Evolutionary conservation across 495 filamentous ascomycete genomes (phyloP), one percentile per base, ranked within the genome.

Genomic region (Penicillium canescens): DNA sequence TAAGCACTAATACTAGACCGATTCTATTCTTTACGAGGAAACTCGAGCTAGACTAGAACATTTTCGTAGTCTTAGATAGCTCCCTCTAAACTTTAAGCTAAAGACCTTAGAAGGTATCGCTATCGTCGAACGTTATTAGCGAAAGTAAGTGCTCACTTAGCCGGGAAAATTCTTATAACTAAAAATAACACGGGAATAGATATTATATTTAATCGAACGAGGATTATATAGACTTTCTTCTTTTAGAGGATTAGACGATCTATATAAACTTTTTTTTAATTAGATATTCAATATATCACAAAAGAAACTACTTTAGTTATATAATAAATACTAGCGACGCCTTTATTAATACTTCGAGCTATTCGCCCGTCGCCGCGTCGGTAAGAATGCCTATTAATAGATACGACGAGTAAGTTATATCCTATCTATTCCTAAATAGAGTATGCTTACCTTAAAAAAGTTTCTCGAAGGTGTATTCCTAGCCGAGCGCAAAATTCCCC

Each of bases 241-340:
- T 65, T 7, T 33, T 55, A 14, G 60, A 66, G 40, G 61, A 67
- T 45, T 33, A 60, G 50, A 42, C 53, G 16, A 67, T 69, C 42
- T 69, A 65, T 9, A 65, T 67, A 42, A 67, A 67, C 42, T n/a
- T n/a, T 67, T 69, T 59, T 67, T 71, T 20, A 53, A 71, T 38
- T 71, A 41, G 65, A 71, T 71, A 37, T 64, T 35, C 7, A 68
- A 46, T 36, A 68, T 49, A 39, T 65, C 51, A 50, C 40, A 40
- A 55, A 36, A 65, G 60, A 69, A 69, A 50, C 6, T 11, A 6
- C 59, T 71, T 21, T 52, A 67, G 42, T 63, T 46, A 28, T 68
- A 71, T 48, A 46, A 68, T 52, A 46, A 71, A 45, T 68, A 71
- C 52, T 68, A 43, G 68, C 57, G 59, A 24, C 54, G 51, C 38